Evolutionary conservation across 1,284 basidiomycete genomes (phyloP), one percentile per base, ranked within the genome.

Genomic region (Veloboletus limbatus): DNA sequence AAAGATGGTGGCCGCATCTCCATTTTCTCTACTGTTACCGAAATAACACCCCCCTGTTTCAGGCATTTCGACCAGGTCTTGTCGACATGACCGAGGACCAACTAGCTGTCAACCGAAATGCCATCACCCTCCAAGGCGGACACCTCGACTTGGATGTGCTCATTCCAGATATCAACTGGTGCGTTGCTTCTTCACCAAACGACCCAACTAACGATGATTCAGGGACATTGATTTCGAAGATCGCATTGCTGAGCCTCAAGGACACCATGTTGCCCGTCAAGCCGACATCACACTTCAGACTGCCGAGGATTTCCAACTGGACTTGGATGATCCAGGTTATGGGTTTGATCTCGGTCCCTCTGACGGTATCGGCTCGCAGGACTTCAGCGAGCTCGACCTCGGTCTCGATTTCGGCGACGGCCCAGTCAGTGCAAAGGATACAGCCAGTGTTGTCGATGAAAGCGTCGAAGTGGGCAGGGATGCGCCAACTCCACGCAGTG

Each of bases 81-180:
- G 93, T 96, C 43, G 94, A 97, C 70, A 84, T 97, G 79, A 92
- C 93, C 14, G 91, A 93, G 60, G 92, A 97, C 55, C 93, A 97
- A 69, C 77, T 96, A 5, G 82, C 83, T 16, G 89, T 92, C 27
- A 88, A 87, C 63, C 83, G 86, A 57, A 92, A 91, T 53, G 82
- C 90, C 20, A 93, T 95, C 65, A 94, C 92, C 2, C 75, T 94
- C 8, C 87, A 87, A 54, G 78, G 80, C 4, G 81, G 79, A 49
- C 81, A 77, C 34, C 71, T 91, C 21, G 88, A 91, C 55, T 70
- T 91, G 37, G 88, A 92, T 60, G 71, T 91, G 14, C 71, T 91
- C n/a, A 71, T 92, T 21, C 88, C 89, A 2, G 88, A 93, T 59
- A 75, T 87, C 43, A 83, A 89, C 57, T 90, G 88, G 88, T 88